Conservation (phyloP, 73 alveolate species). For the Paraurostyla sp. region DNA sequence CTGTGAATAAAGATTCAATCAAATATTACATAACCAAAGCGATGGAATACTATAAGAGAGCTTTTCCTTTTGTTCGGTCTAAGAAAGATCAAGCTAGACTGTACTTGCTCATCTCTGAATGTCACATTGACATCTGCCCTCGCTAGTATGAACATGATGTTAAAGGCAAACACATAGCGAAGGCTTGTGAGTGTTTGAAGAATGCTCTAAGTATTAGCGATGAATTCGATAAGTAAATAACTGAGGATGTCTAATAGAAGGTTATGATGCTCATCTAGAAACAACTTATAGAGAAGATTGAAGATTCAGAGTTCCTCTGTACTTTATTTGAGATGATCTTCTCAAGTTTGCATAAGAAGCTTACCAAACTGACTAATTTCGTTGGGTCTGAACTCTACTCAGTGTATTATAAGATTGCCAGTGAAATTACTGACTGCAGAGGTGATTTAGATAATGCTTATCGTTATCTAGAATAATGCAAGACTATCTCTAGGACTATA, state of each 20-base stretch:
- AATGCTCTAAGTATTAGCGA: neutral
- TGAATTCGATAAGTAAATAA: neutral
- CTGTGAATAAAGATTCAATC: neutral
- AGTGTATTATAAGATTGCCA: constrained; percentile 28
- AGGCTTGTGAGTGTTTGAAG: constrained; percentile 28
- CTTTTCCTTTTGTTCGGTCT: neutral
- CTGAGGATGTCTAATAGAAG: neutral
- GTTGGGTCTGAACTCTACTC: constrained; percentile 19
- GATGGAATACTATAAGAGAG: constrained; percentile 10
- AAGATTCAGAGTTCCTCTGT: constrained; percentile 43
- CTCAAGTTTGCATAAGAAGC: neutral
- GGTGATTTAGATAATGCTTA: constrained; percentile 11
- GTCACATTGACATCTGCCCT: constrained; percentile 25
- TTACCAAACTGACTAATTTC: constrained; percentile 17
- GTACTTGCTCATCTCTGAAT: neutral
- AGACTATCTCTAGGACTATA: neutral
- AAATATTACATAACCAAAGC: constrained; percentile 28
- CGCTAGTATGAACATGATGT: constrained; percentile 48
- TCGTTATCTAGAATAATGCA: constrained; percentile 5
- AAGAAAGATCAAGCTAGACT: constrained; percentile 6
- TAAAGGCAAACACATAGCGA: constrained; percentile 42
- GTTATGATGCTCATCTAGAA: neutral
- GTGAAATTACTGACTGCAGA: neutral
- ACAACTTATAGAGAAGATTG: constrained; percentile 34
- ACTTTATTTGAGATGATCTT: constrained; percentile 38